Conservation (phyloP, 768 basidiomycete genomes). For the Dentipellis sp. region DNA sequence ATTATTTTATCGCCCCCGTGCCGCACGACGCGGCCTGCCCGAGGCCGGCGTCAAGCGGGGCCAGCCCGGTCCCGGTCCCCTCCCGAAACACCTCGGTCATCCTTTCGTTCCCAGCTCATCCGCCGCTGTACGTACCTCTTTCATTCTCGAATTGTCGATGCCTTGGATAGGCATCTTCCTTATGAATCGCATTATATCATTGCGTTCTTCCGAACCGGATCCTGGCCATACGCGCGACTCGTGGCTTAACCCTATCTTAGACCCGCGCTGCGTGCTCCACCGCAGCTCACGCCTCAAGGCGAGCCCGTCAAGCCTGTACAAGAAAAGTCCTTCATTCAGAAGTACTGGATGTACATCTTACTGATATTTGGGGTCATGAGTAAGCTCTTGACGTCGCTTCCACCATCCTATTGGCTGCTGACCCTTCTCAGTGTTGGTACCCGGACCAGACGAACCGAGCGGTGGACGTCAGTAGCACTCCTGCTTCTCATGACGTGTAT, state of each 20-base stretch:
- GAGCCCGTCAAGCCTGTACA: constrained; percentile 46
- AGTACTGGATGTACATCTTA: constrained; percentile 84
- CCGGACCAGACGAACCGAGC: not conserved
- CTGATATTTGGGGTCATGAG: constrained; percentile 47
- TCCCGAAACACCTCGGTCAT: constrained; percentile 44
- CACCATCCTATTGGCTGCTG: not conserved
- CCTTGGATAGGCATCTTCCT: not conserved
- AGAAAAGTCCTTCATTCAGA: constrained; percentile 78
- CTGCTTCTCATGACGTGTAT: not conserved
- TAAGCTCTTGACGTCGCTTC: constrained; percentile 27
- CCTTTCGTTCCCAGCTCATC: constrained; percentile 34
- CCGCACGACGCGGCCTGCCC: constrained; percentile 67
- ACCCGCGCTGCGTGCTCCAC: constrained; percentile 59
- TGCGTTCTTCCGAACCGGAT: no score
- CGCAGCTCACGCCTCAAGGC: constrained; percentile 57
- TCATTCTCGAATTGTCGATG: not conserved
- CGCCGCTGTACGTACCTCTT: constrained; percentile 43
- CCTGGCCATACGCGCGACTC: no score
- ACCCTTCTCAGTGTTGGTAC: not conserved
- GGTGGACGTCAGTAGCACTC: not conserved
- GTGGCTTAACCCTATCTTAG: constrained; percentile 26
- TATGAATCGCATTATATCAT: no score
- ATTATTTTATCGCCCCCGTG: constrained; percentile 63
- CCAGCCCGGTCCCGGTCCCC: constrained; percentile 4
- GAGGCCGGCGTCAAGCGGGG: not conserved